phyloP scores from a whole-genome alignment of 257 asterid genomes.

The Eucommia ulmoides region DNA sequence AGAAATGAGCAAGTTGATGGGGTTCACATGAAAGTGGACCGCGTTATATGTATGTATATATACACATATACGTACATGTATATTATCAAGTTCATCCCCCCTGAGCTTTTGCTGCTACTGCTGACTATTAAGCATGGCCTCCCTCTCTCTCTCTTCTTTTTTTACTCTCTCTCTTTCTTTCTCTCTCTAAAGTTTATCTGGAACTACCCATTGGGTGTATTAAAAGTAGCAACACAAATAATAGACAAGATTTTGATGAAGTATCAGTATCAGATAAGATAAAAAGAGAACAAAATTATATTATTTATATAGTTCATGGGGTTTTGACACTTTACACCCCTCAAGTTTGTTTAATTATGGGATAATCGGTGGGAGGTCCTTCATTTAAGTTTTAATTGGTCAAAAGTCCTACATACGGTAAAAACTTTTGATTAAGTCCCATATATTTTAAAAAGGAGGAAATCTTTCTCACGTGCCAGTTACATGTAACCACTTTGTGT shows the following conservation, averaged over 20 bases:
- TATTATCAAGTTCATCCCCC: slow-evolving; percentile 58
- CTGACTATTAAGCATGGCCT: slow-evolving; percentile 27
- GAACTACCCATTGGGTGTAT: slow-evolving; percentile 14
- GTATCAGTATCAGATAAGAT: slow-evolving; percentile 13
- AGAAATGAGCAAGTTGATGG: slow-evolving; percentile 31
- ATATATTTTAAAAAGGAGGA: too few species aligned
- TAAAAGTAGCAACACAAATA: slow-evolving; percentile 29
- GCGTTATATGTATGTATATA: too few species aligned
- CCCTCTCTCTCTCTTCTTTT: slow-evolving; percentile 8
- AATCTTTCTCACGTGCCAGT: too few species aligned
- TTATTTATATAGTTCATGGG: too few species aligned
- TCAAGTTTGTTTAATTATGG: not conserved
- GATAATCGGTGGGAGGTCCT: not conserved
- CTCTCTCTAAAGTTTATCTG: slow-evolving; percentile 11
- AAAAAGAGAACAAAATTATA: too few species aligned
- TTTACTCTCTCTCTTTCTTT: too few species aligned
- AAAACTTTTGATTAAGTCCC: too few species aligned
- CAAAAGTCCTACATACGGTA: not conserved
- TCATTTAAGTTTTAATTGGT: too few species aligned
- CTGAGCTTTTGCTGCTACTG: slow-evolving; percentile 26
- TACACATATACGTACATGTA: too few species aligned
- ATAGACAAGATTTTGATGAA: slow-evolving; percentile 25
- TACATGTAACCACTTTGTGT: too few species aligned
- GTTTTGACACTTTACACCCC: too few species aligned
- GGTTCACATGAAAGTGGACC: slow-evolving; percentile 75